Percentiles rank a stretch among this genome's conserved stretches.
Conservation (phyloP, 352 stramenopile species). For the Achlya hypogyna region DNA sequence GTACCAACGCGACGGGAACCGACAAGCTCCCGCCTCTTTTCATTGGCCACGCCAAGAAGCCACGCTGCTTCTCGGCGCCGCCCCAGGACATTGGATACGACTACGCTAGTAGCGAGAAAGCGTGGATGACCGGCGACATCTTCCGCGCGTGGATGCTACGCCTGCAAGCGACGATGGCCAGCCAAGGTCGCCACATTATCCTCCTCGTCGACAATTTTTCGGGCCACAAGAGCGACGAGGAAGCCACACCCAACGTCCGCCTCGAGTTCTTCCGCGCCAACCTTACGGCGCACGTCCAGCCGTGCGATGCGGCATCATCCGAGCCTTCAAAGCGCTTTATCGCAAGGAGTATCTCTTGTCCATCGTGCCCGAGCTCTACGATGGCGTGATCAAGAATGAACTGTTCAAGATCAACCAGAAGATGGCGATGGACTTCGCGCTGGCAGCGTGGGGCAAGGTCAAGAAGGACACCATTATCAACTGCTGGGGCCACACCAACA, state of each 20-base stretch:
- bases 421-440: too few species aligned
- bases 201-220: slow-evolving; percentile 12
- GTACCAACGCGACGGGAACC: not conserved
- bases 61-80: not conserved
- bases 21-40: not conserved
- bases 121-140: slow-evolving; percentile 8
- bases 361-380: too few species aligned
- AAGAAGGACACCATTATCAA: not conserved
- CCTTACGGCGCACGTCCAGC: not conserved
- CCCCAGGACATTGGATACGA: slow-evolving; percentile 1
- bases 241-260: not conserved
- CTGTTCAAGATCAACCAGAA: too few species aligned
- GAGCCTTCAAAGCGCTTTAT: slow-evolving; percentile 9
- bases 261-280: slow-evolving; percentile 1
- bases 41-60: not conserved
- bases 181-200: not conserved
- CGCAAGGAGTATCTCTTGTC: too few species aligned
- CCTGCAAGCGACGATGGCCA: not conserved
- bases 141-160: not conserved
- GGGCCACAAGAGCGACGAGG: not conserved
- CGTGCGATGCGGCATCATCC: slow-evolving; percentile 8
- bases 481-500: not conserved
- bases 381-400: too few species aligned
- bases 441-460: not conserved
- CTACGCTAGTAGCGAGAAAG: slow-evolving; percentile 7